These are phyloP conservation scores for Coemansia sp. DNA, from an alignment of 192 early-diverging fungal species.

Conservation along the genomic window DNA sequence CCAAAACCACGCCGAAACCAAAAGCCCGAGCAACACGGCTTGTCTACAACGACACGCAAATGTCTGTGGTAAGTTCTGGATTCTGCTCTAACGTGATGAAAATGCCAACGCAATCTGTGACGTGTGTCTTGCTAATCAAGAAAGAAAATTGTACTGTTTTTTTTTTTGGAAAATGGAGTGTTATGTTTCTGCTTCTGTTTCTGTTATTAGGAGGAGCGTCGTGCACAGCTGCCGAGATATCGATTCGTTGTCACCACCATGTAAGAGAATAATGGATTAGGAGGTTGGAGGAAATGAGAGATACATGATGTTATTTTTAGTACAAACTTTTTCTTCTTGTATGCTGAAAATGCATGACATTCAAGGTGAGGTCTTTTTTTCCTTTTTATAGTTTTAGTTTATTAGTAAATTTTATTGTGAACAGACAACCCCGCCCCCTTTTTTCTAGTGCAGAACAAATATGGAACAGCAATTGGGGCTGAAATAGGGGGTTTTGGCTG, in stretches of 20 bases:
- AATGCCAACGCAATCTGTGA: background rate
- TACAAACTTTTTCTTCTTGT: background rate
- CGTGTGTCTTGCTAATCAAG: background rate
- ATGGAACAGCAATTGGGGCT: too few species aligned
- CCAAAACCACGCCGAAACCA: conserved; percentile 6
- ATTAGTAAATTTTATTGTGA: background rate
- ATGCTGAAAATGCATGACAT: background rate
- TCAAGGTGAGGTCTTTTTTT: background rate
- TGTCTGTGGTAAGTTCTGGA: conserved; percentile 44
- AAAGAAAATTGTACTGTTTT: background rate
- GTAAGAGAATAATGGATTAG: background rate
- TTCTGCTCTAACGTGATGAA: background rate
- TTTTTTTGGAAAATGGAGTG: background rate
- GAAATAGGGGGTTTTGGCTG: too few species aligned
- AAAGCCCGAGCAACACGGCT: conserved; percentile 33
- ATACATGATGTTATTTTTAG: conserved; percentile 8
- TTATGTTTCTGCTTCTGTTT: background rate
- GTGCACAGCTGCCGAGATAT: conserved; percentile 39
- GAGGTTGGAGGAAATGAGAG: background rate
- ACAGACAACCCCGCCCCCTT: background rate
- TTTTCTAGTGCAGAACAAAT: background rate
- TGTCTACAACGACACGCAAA: conserved; percentile 32
- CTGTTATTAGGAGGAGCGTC: conserved; percentile 42
- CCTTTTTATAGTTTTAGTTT: background rate
- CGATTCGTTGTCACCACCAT: conserved; percentile 5